Percentiles rank a stretch among this genome's conserved stretches.
Evolutionary conservation across 139 green algal genomes (phyloP).

Genomic region (Chlorella sorokiniana): DNA sequence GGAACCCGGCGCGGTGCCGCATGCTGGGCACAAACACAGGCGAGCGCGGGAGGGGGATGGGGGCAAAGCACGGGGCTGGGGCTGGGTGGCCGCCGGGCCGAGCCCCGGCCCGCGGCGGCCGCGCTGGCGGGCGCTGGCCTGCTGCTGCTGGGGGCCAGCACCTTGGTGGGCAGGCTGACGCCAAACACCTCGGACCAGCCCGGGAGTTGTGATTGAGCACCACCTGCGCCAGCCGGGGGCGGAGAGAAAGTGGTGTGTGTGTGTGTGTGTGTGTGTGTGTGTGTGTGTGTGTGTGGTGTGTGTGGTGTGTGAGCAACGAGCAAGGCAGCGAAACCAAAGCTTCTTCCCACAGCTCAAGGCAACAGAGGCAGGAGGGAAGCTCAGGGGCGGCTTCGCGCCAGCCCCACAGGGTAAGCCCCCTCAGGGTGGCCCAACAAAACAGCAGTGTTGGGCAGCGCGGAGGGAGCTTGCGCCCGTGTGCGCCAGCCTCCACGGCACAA

Average conservation of each 20-base stretch:
- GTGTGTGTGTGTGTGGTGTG: background rate
- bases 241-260: background rate
- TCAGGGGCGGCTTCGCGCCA: no score
- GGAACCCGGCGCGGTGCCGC: no score
- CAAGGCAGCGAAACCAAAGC: no score
- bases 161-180: slow-evolving; percentile 74
- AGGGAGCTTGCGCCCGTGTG: background rate
- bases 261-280: background rate
- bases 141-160: background rate
- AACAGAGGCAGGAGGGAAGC: no score
- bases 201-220: slow-evolving; percentile 56
- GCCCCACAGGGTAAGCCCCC: no score
- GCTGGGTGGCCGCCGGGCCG: background rate
- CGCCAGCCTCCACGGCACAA: background rate
- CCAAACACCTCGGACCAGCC: slow-evolving; percentile 55
- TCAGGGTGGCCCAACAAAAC: no score
- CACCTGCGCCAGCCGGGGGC: slow-evolving; percentile 38
- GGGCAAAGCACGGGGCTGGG: no score
- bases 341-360: no score
- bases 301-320: no score
- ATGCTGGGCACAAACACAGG: no score
- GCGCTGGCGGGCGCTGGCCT: background rate
- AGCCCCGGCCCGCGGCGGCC: background rate
- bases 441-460: no score
- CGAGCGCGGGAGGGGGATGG: no score